Base-by-base conservation (phyloP, 176 grass and related monocot species). In the Cenchrus americanus region DNA sequence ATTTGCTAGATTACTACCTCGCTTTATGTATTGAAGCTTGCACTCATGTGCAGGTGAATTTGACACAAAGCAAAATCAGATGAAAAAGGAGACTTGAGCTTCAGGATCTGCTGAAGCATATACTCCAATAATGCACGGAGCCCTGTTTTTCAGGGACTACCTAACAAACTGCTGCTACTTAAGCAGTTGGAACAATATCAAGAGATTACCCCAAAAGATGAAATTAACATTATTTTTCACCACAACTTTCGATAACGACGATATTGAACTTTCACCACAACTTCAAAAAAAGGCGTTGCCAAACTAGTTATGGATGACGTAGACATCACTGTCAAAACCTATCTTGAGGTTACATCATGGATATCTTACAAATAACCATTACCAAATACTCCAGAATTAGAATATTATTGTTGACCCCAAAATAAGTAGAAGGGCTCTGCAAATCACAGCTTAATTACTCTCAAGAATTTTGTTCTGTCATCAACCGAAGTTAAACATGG, bases 41-140 rank as follows among this genome's bases (percentile, higher is more conserved):
- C 86, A 88, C 80, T 88, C 71, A 47, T 87, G 80, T 87, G 86
- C 80, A 87, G 86, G 86, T 88, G 65, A 87, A 77, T 71, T 83
- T 88, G 86, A 78, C 22, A 77, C 79, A 82, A 82, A 55, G 80
- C 73, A 83, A 82, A 88, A 63, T 76, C 53, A 83, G 79, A 82
- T 87, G 79, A 70, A 87, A 87, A 82, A 54, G 65, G 73, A 71
- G 64, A 64, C 53, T 53, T 82, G 86, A 70, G 73, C 86, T 77
- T 68, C 72, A 77, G 73, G 80, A 83, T 9, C 54, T 77, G 73
- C 86, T 87, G 27, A 87, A 83, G 64, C 72, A 70, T 77, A 70
- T 77, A 69, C 85, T 87, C 85, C 85, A 62, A 77, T 71, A 83
- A 83, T 77, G 86, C 51, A 81, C 69, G 69, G 70, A 64, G 80